phyloP scores from a whole-genome alignment of 441 rosid species.

The Hura crepitans region DNA sequence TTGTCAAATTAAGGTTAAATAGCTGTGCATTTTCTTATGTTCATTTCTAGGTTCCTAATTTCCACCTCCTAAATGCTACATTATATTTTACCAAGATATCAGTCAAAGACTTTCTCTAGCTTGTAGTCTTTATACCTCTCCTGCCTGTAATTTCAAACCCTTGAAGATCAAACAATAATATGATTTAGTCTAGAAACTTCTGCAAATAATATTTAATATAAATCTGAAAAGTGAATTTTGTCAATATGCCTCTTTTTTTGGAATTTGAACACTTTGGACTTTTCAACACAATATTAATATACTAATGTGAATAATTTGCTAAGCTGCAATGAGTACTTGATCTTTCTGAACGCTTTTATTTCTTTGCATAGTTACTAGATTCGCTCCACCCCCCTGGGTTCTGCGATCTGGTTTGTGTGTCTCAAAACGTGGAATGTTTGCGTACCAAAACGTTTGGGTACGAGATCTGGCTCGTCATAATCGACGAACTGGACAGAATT shows the following conservation, averaged over 20 bases:
- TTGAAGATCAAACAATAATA: constrained; percentile 1
- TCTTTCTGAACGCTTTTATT: neutral
- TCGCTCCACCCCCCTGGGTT: no score
- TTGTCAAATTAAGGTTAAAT: neutral
- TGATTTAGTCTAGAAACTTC: neutral
- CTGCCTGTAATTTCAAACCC: neutral
- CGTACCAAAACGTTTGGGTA: no score
- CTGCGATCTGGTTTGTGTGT: no score
- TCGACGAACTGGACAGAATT: no score
- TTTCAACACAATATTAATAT: neutral
- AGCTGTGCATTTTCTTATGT: neutral
- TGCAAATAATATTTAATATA: neutral
- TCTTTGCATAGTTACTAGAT: no score
- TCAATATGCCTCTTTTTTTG: neutral
- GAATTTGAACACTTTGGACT: neutral
- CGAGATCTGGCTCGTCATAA: no score
- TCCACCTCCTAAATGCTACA: neutral
- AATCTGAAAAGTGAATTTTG: neutral
- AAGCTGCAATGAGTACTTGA: neutral
- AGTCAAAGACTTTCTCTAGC: neutral
- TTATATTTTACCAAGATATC: neutral
- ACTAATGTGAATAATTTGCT: neutral
- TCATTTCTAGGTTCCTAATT: neutral
- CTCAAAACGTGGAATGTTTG: no score
- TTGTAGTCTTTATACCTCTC: neutral